phyloP scores from a whole-genome alignment of 768 basidiomycete genomes.

The Lactarius pseudohatsudake region DNA sequence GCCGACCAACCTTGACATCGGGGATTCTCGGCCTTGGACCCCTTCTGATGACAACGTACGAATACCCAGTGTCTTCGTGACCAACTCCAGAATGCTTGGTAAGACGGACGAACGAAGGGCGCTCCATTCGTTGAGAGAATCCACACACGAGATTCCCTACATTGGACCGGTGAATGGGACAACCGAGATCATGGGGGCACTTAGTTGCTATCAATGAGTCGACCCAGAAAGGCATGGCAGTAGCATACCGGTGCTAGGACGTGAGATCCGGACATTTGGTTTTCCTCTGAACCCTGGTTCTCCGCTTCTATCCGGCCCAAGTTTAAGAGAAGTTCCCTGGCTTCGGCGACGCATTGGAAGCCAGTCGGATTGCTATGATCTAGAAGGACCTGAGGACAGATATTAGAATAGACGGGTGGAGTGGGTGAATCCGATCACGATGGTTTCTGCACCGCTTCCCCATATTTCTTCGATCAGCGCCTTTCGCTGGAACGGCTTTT shows the following conservation, averaged over 20 bases:
- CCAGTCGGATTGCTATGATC: constrained; percentile 78
- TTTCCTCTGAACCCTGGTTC: constrained; percentile 41
- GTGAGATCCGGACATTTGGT: constrained; percentile 58
- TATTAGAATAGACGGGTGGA: neutral
- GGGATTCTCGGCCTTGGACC: constrained; percentile 59
- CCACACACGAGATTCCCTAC: constrained; percentile 62
- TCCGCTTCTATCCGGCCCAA: constrained; percentile 61
- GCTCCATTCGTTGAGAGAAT: constrained; percentile 85
- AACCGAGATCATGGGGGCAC: constrained; percentile 89
- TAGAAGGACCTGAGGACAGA: constrained; percentile 63
- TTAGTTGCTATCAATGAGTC: constrained; percentile 36
- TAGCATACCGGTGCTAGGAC: constrained; percentile 83
- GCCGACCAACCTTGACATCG: constrained; percentile 45
- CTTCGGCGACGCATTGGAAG: constrained; percentile 76
- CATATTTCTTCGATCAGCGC: constrained; percentile 81
- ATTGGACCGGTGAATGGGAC: constrained; percentile 70
- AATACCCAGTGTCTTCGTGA: constrained; percentile 85
- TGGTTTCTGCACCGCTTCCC: constrained; percentile 83
- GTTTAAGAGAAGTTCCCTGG: constrained; percentile 68
- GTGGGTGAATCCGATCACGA: constrained; percentile 46
- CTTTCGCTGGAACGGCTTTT: constrained; percentile 59
- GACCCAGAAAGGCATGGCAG: constrained; percentile 13
- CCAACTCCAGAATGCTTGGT: constrained; percentile 87
- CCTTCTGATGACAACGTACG: constrained; percentile 85
- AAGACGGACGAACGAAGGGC: constrained; percentile 78